These are phyloP conservation scores for Pseudonitzschia delicatissima DNA, from an alignment of 108 stramenopile species.

Conservation along the genomic window DNA sequence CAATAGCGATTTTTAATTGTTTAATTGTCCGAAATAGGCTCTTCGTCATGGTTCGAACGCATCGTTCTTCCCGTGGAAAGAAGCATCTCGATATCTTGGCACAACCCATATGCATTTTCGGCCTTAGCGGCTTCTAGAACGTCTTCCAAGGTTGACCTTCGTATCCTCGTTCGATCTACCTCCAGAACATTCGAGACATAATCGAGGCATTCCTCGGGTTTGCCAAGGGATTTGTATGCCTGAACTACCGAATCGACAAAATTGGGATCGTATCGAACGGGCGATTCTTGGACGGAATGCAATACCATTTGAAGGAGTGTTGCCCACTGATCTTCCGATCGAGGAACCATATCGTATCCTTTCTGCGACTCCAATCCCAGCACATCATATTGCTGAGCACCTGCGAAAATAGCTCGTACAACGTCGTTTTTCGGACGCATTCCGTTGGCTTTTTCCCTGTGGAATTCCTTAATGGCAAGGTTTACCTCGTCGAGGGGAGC, in stretches of 20 bases:
- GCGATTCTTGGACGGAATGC: neutral
- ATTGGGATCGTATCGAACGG: conserved; percentile 16
- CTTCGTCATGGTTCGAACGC: no score
- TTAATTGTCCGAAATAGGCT: no score
- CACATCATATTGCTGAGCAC: conserved; percentile 1
- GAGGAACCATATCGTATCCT: conserved; percentile 21
- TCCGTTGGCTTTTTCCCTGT: conserved; percentile 30
- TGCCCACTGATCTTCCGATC: conserved; percentile 10
- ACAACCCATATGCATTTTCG: neutral
- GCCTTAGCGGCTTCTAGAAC: conserved; percentile 3
- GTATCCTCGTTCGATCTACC: neutral
- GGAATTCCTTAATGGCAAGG: conserved; percentile 58
- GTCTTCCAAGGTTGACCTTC: neutral
- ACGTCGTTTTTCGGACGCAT: conserved; percentile 40
- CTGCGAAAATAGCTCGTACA: conserved; percentile 14
- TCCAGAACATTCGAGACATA: neutral
- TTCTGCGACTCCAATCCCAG: neutral
- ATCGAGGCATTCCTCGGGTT: conserved; percentile 5
- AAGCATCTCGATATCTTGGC: conserved; percentile 1
- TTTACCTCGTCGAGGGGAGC: conserved; percentile 56
- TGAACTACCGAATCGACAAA: conserved; percentile 24
- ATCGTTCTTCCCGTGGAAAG: neutral
- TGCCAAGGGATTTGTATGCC: conserved; percentile 12
- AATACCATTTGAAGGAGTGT: conserved; percentile 17
- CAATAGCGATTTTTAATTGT: no score